Conservation (phyloP, 2,329 filamentous ascomycete genomes). For the Plectosphaerella cucumerina region DNA sequence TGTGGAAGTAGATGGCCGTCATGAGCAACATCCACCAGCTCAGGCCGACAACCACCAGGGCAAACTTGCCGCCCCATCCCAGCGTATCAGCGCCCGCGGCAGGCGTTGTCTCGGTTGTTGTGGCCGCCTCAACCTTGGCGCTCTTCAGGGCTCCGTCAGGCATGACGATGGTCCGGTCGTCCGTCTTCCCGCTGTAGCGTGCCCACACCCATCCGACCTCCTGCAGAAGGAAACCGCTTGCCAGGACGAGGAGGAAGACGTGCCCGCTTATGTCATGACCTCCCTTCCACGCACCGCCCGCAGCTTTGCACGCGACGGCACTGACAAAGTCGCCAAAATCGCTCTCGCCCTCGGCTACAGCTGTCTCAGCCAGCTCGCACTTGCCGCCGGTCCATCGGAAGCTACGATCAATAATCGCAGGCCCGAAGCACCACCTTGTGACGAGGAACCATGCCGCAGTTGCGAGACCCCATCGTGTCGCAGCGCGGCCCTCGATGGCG, state of each 20-base stretch:
- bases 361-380: constrained; percentile 60
- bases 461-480: constrained; percentile 64
- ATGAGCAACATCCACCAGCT: constrained; percentile 96
- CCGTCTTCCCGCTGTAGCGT: constrained; percentile 37
- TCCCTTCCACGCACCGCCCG: constrained; percentile 82
- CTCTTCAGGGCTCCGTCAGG: constrained; percentile 61
- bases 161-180: constrained; percentile 65
- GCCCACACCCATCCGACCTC: constrained; percentile 64
- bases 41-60: constrained; percentile 60
- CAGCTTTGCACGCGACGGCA: constrained; percentile 74
- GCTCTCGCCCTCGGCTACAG: constrained; percentile 39
- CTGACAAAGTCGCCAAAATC: constrained; percentile 57
- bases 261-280: constrained; percentile 96
- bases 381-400: constrained; percentile 86
- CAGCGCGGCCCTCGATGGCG: constrained; percentile 41
- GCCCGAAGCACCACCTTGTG: constrained; percentile 96
- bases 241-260: constrained; percentile 85
- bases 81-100: constrained; percentile 25
- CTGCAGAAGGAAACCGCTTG: constrained; percentile 75
- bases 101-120: constrained; percentile 13
- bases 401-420: constrained; percentile 81
- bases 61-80: constrained; percentile 49
- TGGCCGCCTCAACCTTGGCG: constrained; percentile 42
- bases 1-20: constrained; percentile 98
- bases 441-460: constrained; percentile 80